Evolutionary conservation across 129 eudicot species (phyloP).

Genomic region (Tagetes patula): DNA sequence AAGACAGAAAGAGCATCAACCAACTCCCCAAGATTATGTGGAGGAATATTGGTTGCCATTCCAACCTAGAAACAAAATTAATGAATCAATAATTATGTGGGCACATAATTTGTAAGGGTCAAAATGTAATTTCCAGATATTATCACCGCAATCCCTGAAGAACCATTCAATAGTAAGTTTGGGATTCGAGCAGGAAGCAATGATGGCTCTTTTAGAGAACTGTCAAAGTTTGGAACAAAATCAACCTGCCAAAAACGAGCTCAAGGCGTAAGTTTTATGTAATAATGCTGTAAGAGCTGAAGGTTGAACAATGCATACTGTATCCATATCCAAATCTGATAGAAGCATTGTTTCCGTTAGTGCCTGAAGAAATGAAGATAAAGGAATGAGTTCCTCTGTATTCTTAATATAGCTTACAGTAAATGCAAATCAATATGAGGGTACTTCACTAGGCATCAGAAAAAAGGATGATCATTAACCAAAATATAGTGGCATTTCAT

Average conservation of each 20-base stretch:
- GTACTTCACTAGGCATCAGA: neutral
- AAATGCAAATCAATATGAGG: constrained; percentile 3
- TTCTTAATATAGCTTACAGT: neutral
- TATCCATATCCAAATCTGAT: constrained; percentile 89
- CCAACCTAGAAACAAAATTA: constrained; percentile 53
- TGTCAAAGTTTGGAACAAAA: constrained; percentile 88
- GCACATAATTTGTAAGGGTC: constrained; percentile 6
- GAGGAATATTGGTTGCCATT: constrained; percentile 98
- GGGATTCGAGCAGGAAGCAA: constrained; percentile 93
- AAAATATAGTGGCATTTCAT: neutral
- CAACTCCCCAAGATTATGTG: constrained; percentile 96
- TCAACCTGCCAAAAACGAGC: constrained; percentile 64
- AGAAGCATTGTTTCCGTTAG: constrained; percentile 86
- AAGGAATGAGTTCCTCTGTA: constrained; percentile 23
- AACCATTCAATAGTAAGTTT: constrained; percentile 75
- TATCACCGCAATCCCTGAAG: constrained; percentile 96
- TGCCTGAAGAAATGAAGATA: constrained; percentile 55
- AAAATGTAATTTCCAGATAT: constrained; percentile 5
- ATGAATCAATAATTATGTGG: neutral
- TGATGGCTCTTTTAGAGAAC: constrained; percentile 86
- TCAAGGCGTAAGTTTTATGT: constrained; percentile 9
- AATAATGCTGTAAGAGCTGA: constrained; percentile 11
- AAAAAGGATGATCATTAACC: neutral
- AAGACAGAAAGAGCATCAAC: constrained; percentile 87
- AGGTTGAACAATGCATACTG: constrained; percentile 39